Conservation (phyloP, 129 eudicot genomes). For the Erigeron canadensis region DNA sequence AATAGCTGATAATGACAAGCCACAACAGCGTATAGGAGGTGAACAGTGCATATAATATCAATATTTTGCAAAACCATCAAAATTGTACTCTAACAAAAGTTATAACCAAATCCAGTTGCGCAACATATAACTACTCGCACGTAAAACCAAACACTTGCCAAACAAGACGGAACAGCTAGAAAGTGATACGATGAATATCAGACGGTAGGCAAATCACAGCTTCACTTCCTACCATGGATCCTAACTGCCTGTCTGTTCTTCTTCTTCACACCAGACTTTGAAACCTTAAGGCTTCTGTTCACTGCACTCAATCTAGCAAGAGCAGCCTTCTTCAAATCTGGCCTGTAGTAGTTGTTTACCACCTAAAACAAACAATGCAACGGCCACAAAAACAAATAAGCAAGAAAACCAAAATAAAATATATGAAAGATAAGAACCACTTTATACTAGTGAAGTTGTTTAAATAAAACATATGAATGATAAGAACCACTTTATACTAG, state of each 20-base stretch:
- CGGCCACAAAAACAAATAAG: too few relatives aligned
- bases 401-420: too few relatives aligned
- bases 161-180: background rate
- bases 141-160: constrained; percentile 1
- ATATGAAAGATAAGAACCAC: too few relatives aligned
- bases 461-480: too few relatives aligned
- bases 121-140: constrained; percentile 9
- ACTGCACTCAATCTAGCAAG: constrained; percentile 92
- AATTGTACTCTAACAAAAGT: constrained; percentile 1
- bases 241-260: constrained; percentile 80
- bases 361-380: constrained; percentile 40
- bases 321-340: constrained; percentile 96
- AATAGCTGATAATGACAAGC: background rate
- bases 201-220: background rate
- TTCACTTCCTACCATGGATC: constrained; percentile 43
- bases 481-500: too few relatives aligned
- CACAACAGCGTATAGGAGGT: background rate
- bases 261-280: constrained; percentile 95
- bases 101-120: constrained; percentile 8
- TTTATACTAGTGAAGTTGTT: too few relatives aligned
- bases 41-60: constrained; percentile 15
- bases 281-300: constrained; percentile 83
- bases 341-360: constrained; percentile 79
- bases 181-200: constrained; percentile 23
- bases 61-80: constrained; percentile 15